phyloP scores from a whole-genome alignment of 2,329 filamentous ascomycete species.

The Cercospora beticola region DNA sequence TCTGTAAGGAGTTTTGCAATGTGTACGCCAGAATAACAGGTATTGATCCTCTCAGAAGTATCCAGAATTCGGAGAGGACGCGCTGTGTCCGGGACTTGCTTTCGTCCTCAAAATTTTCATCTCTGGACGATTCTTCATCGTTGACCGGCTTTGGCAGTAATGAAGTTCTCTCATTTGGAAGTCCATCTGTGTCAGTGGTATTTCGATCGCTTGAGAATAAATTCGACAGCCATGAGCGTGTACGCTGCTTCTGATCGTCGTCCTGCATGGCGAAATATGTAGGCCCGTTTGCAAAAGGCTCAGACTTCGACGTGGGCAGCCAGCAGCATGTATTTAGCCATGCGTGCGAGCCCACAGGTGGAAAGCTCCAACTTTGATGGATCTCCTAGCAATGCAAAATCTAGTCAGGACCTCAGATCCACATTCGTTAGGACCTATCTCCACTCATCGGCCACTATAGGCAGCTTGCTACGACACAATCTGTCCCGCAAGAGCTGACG shows the following conservation, averaged over 20 bases:
- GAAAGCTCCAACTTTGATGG: constrained; percentile 2
- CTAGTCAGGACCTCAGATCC: background rate
- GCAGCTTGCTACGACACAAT: constrained; percentile 4
- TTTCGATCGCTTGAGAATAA: constrained; percentile 20
- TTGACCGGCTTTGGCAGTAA: constrained; percentile 46
- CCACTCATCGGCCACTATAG: constrained; percentile 1
- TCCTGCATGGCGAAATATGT: constrained; percentile 28
- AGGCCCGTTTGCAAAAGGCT: background rate
- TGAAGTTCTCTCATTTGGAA: constrained; percentile 44
- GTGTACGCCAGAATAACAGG: constrained; percentile 83
- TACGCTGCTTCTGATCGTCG: constrained; percentile 26
- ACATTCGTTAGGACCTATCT: background rate
- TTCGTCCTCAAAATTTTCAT: constrained; percentile 42
- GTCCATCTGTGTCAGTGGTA: constrained; percentile 1
- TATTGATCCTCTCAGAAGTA: constrained; percentile 67
- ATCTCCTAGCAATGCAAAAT: background rate
- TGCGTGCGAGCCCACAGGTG: background rate
- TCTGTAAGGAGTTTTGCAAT: constrained; percentile 82
- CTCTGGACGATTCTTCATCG: constrained; percentile 35
- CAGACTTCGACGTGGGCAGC: background rate
- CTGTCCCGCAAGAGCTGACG: background rate
- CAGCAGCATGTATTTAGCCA: background rate
- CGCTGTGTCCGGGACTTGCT: constrained; percentile 39
- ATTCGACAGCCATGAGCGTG: constrained; percentile 33
- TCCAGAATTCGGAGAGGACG: constrained; percentile 60